A percentile compares a stretch with the other conserved stretches of the same genome.
Conservation (phyloP, 1,284 basidiomycete species). For the Schizophyllum amplum region DNA sequence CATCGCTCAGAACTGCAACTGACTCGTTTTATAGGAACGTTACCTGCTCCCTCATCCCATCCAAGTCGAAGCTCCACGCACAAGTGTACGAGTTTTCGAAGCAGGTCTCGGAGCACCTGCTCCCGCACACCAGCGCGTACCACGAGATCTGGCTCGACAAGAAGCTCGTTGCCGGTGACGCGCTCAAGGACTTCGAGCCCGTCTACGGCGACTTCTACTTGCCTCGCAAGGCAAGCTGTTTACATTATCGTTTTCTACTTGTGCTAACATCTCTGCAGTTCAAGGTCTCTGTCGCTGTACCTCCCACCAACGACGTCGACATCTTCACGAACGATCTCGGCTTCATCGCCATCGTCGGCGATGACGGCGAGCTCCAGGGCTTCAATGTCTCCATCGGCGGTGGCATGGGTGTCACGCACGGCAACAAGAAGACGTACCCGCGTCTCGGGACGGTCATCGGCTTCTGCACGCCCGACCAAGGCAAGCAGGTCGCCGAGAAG, state of each 20-base stretch:
- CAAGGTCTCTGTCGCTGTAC: constrained; percentile 96
- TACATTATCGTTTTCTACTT: constrained; percentile 2
- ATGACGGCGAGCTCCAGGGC: constrained; percentile 66
- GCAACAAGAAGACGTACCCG: constrained; percentile 98
- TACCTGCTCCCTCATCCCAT: constrained; percentile 88
- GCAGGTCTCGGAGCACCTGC: constrained; percentile 77
- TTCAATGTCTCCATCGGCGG: constrained; percentile 92
- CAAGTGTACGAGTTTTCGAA: constrained; percentile 87
- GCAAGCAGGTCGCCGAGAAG: constrained; percentile 81
- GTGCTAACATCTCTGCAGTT: constrained; percentile 47
- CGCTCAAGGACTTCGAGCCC: constrained; percentile 75
- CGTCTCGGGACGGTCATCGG: constrained; percentile 85
- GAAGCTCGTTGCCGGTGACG: constrained; percentile 14
- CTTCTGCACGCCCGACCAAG: constrained; percentile 88
- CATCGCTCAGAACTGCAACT: not conserved
- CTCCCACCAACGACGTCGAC: constrained; percentile 95
- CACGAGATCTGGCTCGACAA: constrained; percentile 97
- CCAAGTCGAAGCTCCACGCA: constrained; percentile 76
- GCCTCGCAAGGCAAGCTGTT: constrained; percentile 69
- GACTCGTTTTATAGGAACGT: constrained; percentile 59
- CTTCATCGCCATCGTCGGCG: constrained; percentile 86
- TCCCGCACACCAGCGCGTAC: constrained; percentile 91
- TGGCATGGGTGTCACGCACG: constrained; percentile 99
- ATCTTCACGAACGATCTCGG: constrained; percentile 95
- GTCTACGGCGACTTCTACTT: constrained; percentile 97